Conservation (phyloP, 805 yeast species). For the Starmerella stellata region DNA sequence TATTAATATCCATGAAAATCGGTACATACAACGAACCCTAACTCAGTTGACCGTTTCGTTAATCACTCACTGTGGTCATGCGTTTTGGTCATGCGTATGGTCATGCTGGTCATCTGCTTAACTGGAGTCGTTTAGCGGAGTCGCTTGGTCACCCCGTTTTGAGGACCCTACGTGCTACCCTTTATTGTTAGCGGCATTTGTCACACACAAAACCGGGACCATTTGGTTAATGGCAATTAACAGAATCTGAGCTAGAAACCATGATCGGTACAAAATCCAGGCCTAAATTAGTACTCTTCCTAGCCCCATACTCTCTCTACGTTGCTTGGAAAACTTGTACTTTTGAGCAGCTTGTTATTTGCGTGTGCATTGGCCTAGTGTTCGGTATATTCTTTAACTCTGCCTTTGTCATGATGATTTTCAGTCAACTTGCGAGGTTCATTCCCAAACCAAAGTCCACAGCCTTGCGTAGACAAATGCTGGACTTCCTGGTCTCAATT, state of each 20-base stretch:
- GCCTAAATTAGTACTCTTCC: not conserved
- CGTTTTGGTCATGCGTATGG: too few species aligned
- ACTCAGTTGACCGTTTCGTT: too few species aligned
- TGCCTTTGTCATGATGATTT: not conserved
- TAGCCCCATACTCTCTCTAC: not conserved
- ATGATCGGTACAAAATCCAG: conserved; percentile 9
- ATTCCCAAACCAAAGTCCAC: not conserved
- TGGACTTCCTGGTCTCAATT: not conserved
- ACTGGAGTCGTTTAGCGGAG: not conserved
- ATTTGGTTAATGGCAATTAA: not conserved
- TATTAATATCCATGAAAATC: too few species aligned
- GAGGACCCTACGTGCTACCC: not conserved
- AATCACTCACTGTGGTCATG: too few species aligned
- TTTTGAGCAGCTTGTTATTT: not conserved
- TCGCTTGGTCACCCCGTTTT: not conserved
- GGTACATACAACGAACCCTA: not conserved
- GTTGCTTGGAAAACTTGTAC: not conserved
- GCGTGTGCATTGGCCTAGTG: not conserved
- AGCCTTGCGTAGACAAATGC: not conserved
- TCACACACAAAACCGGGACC: not conserved
- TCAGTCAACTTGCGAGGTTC: not conserved
- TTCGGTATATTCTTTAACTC: not conserved
- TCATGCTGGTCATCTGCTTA: too few species aligned
- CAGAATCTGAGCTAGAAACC: conserved; percentile 14
- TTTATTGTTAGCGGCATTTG: not conserved